phyloP scores from a whole-genome alignment of 1,284 basidiomycete species.

The Moniliella sp. region DNA sequence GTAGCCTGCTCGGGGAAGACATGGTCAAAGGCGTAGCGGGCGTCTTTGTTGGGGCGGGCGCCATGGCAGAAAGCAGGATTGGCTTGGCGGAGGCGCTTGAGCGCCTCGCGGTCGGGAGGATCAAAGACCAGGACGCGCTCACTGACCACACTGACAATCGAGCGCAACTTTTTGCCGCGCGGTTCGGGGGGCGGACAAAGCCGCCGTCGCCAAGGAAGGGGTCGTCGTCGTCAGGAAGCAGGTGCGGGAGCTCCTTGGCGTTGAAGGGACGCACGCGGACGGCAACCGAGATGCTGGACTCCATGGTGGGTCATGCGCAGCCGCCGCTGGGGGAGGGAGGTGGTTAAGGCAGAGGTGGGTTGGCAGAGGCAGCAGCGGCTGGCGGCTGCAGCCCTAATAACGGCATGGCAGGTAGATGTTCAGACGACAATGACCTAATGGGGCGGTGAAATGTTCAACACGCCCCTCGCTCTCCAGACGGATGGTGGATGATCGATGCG shows the following conservation, averaged over 20 bases:
- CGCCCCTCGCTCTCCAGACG: too few relatives aligned
- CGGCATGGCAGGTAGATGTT: too few relatives aligned
- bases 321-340: too few relatives aligned
- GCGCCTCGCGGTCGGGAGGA: constrained; percentile 21
- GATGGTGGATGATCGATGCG: too few relatives aligned
- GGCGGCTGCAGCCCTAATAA: too few relatives aligned
- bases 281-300: constrained; percentile 6
- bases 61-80: constrained; percentile 6
- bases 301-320: constrained; percentile 5
- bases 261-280: constrained; percentile 31
- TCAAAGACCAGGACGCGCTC: constrained; percentile 32
- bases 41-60: constrained; percentile 9
- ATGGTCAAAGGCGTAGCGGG: constrained; percentile 30
- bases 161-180: constrained; percentile 18
- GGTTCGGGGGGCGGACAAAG: constrained; percentile 18
- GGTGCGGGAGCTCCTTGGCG: constrained; percentile 16
- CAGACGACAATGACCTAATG: too few relatives aligned
- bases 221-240: constrained; percentile 18
- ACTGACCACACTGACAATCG: constrained; percentile 27
- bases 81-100: constrained; percentile 10
- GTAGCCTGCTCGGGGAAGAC: constrained; percentile 21
- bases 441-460: too few relatives aligned
- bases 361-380: too few relatives aligned
- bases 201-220: constrained; percentile 33
- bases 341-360: too few relatives aligned